Evolutionary conservation across 805 yeast species (phyloP).

Genomic region (Candida nanaspora): DNA sequence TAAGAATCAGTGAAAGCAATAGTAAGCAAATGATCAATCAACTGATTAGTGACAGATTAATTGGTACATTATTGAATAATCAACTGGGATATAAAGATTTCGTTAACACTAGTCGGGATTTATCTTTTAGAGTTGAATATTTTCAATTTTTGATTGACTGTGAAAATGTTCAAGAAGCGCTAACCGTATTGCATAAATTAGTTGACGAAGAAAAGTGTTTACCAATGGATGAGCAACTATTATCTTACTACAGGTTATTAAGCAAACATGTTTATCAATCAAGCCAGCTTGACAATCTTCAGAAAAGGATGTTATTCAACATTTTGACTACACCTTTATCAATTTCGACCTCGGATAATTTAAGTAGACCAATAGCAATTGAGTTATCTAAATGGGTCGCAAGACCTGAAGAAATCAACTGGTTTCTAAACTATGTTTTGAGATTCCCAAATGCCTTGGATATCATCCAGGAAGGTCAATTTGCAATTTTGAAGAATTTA

Average conservation of each 20-base stretch:
- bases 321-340: background rate
- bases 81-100: no score
- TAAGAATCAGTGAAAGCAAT: no score
- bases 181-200: background rate
- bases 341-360: background rate
- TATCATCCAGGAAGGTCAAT: background rate
- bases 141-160: background rate
- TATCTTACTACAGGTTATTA: background rate
- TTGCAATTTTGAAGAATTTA: constrained; percentile 2
- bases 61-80: no score
- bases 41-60: no score
- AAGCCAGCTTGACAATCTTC: background rate
- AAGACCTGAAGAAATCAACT: background rate
- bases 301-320: background rate
- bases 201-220: background rate
- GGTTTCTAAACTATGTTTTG: constrained; percentile 1
- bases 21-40: no score
- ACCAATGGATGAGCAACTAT: background rate
- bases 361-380: background rate
- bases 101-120: background rate
- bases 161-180: background rate
- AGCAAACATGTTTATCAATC: background rate
- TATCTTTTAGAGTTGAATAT: background rate
- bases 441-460: background rate
- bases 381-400: background rate